Conservation (phyloP, 2,329 filamentous ascomycete genomes). For the Cercospora sp. region DNA sequence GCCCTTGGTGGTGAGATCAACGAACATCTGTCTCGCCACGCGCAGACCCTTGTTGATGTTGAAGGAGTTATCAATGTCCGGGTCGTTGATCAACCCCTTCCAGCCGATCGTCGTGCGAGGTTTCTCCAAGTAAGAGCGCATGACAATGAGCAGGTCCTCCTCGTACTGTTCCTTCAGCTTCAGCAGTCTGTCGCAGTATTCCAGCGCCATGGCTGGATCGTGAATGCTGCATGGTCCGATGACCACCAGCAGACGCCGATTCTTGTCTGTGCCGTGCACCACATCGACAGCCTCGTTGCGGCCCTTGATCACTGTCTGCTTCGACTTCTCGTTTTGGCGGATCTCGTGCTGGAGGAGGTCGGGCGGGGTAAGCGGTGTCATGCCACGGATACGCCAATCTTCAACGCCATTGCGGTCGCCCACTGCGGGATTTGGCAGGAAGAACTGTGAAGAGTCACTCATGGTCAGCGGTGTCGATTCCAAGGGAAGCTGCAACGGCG, state of each 20-base stretch:
- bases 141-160: conserved; percentile 88
- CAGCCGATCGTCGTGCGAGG: conserved; percentile 96
- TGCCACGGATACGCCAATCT: conserved; percentile 64
- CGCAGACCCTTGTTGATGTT: conserved; percentile 97
- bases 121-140: conserved; percentile 98
- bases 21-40: conserved; percentile 83
- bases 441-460: conserved; percentile 45
- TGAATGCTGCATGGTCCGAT: conserved; percentile 97
- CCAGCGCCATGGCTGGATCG: conserved; percentile 84
- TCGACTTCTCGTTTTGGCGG: conserved; percentile 54
- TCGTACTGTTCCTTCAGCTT: conserved; percentile 83
- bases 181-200: conserved; percentile 85
- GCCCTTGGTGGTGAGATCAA: conserved; percentile 84
- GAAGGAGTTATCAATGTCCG: conserved; percentile 97
- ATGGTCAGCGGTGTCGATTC: not conserved
- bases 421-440: conserved; percentile 52
- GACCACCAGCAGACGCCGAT: conserved; percentile 69
- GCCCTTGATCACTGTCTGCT: conserved; percentile 59
- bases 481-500: not conserved
- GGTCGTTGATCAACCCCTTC: conserved; percentile 99
- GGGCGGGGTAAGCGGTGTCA: conserved; percentile 73
- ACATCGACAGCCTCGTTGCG: conserved; percentile 63
- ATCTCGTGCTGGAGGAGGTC: conserved; percentile 96
- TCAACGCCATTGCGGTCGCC: conserved; percentile 53
- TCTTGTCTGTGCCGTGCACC: conserved; percentile 60